phyloP scores from a whole-genome alignment of 306 rosid genomes.

The Glycine soja region DNA sequence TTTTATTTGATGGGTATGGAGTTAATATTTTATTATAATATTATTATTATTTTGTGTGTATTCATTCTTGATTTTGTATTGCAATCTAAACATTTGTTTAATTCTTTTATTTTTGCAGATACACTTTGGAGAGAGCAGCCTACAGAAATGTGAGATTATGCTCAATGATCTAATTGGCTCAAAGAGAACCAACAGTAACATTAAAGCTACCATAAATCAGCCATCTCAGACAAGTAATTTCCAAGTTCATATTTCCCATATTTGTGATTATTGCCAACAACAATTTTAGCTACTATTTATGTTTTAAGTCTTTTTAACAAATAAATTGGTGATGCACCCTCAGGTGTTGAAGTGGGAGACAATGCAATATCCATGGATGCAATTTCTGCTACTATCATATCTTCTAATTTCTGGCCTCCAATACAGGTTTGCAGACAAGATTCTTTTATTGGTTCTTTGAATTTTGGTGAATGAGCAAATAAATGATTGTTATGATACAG shows the following conservation, averaged over 20 bases:
- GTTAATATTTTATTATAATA: slow-evolving; percentile 22
- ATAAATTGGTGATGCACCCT: slow-evolving; percentile 37
- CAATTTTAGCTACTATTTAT: slow-evolving; percentile 24
- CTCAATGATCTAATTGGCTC: slow-evolving; percentile 93
- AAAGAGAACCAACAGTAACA: slow-evolving; percentile 76
- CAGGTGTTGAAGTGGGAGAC: slow-evolving; percentile 56
- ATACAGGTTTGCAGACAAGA: slow-evolving; percentile 70
- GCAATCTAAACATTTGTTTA: slow-evolving; percentile 38
- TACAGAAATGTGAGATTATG: slow-evolving; percentile 98
- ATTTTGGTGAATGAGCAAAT: slow-evolving; percentile 11
- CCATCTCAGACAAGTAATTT: slow-evolving; percentile 64
- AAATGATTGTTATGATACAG: slow-evolving; percentile 5
- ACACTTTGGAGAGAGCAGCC: slow-evolving; percentile 97
- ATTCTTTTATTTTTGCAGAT: slow-evolving; percentile 63
- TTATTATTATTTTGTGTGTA: neutral
- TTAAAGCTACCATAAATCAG: slow-evolving; percentile 84
- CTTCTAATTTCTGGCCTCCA: slow-evolving; percentile 98
- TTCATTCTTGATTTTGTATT: slow-evolving; percentile 22
- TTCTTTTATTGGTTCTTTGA: slow-evolving; percentile 9
- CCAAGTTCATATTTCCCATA: slow-evolving; percentile 10
- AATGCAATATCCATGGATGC: slow-evolving; percentile 69
- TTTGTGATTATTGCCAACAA: slow-evolving; percentile 29
- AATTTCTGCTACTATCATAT: slow-evolving; percentile 76
- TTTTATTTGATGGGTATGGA: slow-evolving; percentile 40
- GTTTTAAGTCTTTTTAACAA: slow-evolving; percentile 29